phyloP scores from a whole-genome alignment of 345 rosid species.

The Capsella bursapastoris region DNA sequence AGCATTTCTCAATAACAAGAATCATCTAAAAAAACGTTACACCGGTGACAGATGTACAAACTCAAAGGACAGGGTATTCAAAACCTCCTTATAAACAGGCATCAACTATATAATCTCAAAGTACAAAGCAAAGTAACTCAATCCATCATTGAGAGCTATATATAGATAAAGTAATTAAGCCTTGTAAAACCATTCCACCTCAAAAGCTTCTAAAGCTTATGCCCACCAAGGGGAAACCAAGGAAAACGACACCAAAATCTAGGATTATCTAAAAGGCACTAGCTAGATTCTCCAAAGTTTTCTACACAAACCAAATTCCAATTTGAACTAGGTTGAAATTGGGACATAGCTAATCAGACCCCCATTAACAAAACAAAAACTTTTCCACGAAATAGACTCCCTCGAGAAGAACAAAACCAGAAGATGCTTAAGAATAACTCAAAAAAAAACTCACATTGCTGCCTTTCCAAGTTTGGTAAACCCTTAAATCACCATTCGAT shows the following conservation, averaged over 20 bases:
- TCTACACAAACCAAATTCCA: slow-evolving; percentile 7
- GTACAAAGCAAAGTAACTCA: slow-evolving; percentile 16
- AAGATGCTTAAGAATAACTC: neutral
- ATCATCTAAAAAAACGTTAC: neutral
- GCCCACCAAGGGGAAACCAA: neutral
- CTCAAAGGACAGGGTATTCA: neutral
- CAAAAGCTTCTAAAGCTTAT: slow-evolving; percentile 1
- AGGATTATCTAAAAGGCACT: slow-evolving; percentile 1
- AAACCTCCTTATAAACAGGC: slow-evolving; percentile 6
- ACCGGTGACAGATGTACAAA: neutral
- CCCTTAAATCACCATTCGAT: slow-evolving; percentile 61
- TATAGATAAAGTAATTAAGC: neutral
- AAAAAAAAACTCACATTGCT: slow-evolving; percentile 67
- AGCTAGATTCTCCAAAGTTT: neutral
- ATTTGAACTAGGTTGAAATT: slow-evolving; percentile 29
- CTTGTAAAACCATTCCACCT: neutral
- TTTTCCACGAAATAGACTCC: too few species aligned
- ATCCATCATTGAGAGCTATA: slow-evolving; percentile 19
- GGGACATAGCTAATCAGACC: slow-evolving; percentile 9
- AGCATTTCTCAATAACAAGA: neutral
- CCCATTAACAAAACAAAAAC: neutral
- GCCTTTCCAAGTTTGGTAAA: slow-evolving; percentile 94
- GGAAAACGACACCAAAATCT: slow-evolving; percentile 28
- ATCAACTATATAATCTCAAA: slow-evolving; percentile 24
- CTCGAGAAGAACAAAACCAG: neutral